Base-by-base conservation (phyloP, 208 protist genomes). In the Wallacemonas sp. region DNA sequence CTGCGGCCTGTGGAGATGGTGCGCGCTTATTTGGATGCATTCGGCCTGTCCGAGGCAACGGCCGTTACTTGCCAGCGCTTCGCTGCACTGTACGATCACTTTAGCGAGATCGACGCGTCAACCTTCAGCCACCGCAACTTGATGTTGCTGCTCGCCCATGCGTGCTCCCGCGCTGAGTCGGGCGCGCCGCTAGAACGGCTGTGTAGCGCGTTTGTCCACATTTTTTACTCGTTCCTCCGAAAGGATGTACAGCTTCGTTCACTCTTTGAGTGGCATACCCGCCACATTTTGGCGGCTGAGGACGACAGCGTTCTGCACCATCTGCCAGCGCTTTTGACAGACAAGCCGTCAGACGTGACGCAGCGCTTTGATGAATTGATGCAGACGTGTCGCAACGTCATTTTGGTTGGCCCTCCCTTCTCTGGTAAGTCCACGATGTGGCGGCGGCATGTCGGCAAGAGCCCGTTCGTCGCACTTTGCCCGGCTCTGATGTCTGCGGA, bases 381-480 rank as follows among this genome's bases (percentile, higher is more conserved):
- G 62, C 47, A 46, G 42, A 63, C 69, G 46, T 82, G 82, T 56
- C 59, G 55, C 36, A 80, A 80, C 46, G 79, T 88, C 1, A 69
- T 90, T 22, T 55, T 96, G 33, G 41, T 87, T 17, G 90, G 90
- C 14, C 76, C 86, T 22, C 66, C 42, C 26, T 96, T 91, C 56
- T 81, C 82, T 22, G 86, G 86, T 15, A 93, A 90, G 55, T 80
- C 80, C 34, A 77, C 60, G 58, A 33, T 96, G 62, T 93, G 86
- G 86, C 73, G 74, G 53, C 54, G 61, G 28, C 91, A 78, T 80
- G 68, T 86, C 5, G 82, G 83, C 14, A 33, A 45, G 19, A 67
- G 62, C 21, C 70, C 54, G 27, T 66, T 81, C 44, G 56, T 79
- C 15, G 72, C 93, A 0, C 46, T 96, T 34, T 85, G 75, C 24